A percentile compares a stretch with the other conserved stretches of the same genome.
These are phyloP conservation scores for Alternaria viburni DNA, from an alignment of 2,329 filamentous ascomycete species.

Conservation along the genomic window DNA sequence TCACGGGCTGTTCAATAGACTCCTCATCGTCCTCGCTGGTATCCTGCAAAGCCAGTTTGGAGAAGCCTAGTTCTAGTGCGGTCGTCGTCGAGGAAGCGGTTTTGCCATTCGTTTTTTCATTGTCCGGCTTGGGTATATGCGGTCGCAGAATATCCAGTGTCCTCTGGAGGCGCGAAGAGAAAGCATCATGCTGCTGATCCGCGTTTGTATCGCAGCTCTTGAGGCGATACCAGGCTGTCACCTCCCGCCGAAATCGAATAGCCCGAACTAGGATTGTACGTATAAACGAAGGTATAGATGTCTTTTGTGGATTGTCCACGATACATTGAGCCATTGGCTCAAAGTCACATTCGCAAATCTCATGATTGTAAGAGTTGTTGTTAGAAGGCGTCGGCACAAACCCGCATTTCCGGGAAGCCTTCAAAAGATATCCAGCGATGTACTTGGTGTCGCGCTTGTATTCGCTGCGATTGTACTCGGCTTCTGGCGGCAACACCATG, in stretches of 20 bases:
- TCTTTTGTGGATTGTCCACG: not conserved
- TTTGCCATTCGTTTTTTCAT: rapidly evolving
- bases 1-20: rapidly evolving
- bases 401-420: not conserved
- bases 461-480: not conserved
- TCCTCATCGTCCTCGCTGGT: not conserved
- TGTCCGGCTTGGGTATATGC: not conserved
- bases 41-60: not conserved
- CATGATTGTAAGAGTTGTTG: not conserved
- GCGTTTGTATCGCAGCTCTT: not conserved
- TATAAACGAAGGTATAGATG: not conserved
- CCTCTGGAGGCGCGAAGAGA: not conserved
- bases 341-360: not conserved
- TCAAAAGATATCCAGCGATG: not conserved
- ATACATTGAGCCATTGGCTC: not conserved
- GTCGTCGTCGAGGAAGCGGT: not conserved
- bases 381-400: not conserved
- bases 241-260: not conserved
- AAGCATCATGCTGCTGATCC: not conserved
- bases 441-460: not conserved
- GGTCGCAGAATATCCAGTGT: not conserved
- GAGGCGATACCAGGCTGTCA: not conserved
- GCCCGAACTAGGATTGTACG: not conserved
- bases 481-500: not conserved
- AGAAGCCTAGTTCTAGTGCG: rapidly evolving